These are phyloP conservation scores for Ulmus americana DNA, from an alignment of 331 rosid species.

Conservation along the genomic window DNA sequence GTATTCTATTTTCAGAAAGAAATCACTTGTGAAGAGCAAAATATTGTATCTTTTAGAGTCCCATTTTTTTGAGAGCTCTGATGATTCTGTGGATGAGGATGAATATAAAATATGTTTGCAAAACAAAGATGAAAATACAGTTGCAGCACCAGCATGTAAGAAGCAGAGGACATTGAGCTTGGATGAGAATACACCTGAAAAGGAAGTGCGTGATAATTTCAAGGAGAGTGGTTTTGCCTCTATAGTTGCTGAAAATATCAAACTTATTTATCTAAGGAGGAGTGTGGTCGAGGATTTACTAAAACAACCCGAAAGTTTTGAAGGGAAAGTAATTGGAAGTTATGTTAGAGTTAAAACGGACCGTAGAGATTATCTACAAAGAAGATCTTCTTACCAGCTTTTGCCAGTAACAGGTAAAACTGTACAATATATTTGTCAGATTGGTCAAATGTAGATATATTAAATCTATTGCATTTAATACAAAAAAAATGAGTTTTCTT, in stretches of 20 bases:
- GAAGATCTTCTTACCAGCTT: conserved; percentile 35
- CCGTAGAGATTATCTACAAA: conserved; percentile 28
- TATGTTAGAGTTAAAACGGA: conserved; percentile 46
- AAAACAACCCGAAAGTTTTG: conserved; percentile 30
- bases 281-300: conserved; percentile 19
- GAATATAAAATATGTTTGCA: conserved; percentile 1
- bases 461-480: background rate
- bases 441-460: background rate
- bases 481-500: background rate
- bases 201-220: conserved; percentile 14
- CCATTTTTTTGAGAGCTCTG: conserved; percentile 35
- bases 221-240: conserved; percentile 21
- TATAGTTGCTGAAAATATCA: conserved; percentile 7
- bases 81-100: conserved; percentile 21
- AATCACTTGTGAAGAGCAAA: conserved; percentile 17
- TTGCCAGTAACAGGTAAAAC: conserved; percentile 52
- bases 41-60: conserved; percentile 30
- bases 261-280: conserved; percentile 15
- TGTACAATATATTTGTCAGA: background rate
- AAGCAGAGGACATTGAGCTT: conserved; percentile 23
- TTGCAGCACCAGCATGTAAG: conserved; percentile 10
- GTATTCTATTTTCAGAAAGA: conserved; percentile 43
- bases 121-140: conserved; percentile 20
- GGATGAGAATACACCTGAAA: conserved; percentile 21
- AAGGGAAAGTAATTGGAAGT: conserved; percentile 47